Evolutionary conservation across 768 basidiomycete species (phyloP).

Genomic region (Hericium rajendrae): DNA sequence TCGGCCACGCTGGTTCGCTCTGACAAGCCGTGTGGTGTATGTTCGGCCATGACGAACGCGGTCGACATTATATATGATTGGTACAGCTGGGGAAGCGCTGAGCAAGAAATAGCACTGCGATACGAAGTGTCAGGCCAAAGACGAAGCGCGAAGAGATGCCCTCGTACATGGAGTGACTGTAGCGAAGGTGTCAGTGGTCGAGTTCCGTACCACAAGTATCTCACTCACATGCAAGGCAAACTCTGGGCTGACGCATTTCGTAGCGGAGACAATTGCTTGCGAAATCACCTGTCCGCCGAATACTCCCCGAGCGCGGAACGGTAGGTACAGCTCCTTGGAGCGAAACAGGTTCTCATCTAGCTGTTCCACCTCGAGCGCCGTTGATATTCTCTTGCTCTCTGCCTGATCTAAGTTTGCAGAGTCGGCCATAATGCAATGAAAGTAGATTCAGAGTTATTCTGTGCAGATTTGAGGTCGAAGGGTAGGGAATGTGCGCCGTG

Average conservation of each 20-base stretch:
- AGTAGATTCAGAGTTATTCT: background rate
- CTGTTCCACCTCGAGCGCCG: slow-evolving; percentile 68
- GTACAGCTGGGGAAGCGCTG: slow-evolving; percentile 60
- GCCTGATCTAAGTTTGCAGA: slow-evolving; percentile 4
- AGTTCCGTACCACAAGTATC: background rate
- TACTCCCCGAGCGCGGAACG: slow-evolving; percentile 54
- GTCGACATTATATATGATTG: slow-evolving; percentile 75
- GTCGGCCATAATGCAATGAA: slow-evolving; percentile 4
- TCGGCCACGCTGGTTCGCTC: slow-evolving; percentile 37
- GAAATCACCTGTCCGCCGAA: slow-evolving; percentile 89
- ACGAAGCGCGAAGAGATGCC: no score
- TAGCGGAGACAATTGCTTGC: slow-evolving; percentile 76
- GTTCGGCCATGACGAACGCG: slow-evolving; percentile 64
- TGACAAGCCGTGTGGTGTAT: slow-evolving; percentile 50
- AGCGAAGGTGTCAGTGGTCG: background rate
- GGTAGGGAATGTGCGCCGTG: no score
- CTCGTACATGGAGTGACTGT: slow-evolving; percentile 62
- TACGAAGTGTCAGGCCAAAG: slow-evolving; percentile 1
- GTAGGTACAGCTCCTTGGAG: slow-evolving; percentile 65
- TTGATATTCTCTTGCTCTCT: slow-evolving; percentile 41
- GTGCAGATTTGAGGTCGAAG: no score
- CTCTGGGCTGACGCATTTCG: slow-evolving; percentile 55
- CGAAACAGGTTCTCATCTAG: slow-evolving; percentile 72
- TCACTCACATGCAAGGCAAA: slow-evolving; percentile 64
- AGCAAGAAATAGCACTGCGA: slow-evolving; percentile 72